Base-by-base conservation (phyloP, 768 basidiomycete genomes). In the Aureoboletus auriporus region DNA sequence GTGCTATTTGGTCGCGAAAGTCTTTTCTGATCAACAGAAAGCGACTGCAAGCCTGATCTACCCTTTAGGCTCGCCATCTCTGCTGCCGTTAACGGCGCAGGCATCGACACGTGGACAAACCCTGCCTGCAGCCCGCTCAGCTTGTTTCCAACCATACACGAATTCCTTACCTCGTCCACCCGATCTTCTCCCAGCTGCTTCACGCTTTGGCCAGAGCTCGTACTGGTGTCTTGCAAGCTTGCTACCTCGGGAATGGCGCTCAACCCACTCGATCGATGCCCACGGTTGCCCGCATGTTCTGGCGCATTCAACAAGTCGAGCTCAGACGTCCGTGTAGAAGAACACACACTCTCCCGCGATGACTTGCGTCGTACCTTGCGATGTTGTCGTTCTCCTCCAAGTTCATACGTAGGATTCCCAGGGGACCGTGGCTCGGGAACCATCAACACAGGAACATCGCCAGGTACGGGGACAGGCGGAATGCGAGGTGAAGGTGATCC, bases 191-290 rank as follows among this genome's bases (percentile, higher is more conserved):
- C 57, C 33, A 57, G 60, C 16, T 74, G 72, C 52, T 70, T 76
- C 20, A 66, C 60, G 28, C 55, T 51, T 8, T 12, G 46, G 38
- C 55, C 59, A 16, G 53, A 54, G 20, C 20, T 23, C 20, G 20
- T 23, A n/a, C 61, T 47, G 1, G 48, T 20, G 20, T 66, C 66
- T 35, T 70, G 67, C 5, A 65, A 49, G 49, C 77, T 82, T 33
- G 63, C 64, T 10, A 76, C 79, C 56, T 83, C 80, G n/a, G 69
- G 73, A 55, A 84, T 84, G 6, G 67, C 72, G 55, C 76, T 79
- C 57, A 84, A 70, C 5, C 76, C 77, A 8, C 69, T 53, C 28
- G 59, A 56, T 8, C 64, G 61, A 23, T 62, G 58, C 7, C 62
- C 72, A 8, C 68, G 61, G 33, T 62, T 49, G 1, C 41, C 52